Base-by-base conservation (phyloP, 2,329 filamentous ascomycete genomes). In the Alternaria triticimaculans region DNA sequence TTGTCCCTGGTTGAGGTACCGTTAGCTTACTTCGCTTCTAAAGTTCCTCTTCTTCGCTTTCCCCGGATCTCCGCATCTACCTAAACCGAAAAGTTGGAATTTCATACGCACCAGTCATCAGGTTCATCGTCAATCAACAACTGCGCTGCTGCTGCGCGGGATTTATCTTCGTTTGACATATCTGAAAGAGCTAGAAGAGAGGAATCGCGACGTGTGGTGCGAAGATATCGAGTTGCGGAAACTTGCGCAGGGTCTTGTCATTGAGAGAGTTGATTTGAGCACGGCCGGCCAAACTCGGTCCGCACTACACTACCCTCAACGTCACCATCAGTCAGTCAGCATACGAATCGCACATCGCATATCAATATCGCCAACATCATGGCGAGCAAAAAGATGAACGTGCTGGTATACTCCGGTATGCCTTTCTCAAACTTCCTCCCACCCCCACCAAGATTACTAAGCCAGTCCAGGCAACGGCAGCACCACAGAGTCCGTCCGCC, bases 381-480 rank as follows among this genome's bases (percentile, higher is more conserved):
- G 89, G 83, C 88, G 9, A 82, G 86, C 26, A 88, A 88, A 76
- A 90, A 89, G 77, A 87, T 97, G 83, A 98, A 99, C 78, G 90
- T 99, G 60, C 87, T 98, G 69, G 93, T 99, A 56, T 98, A 98
- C 77, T 92, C 93, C 72, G 94, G 93, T 94, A 84, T 76, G 79
- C 28, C 20, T 10, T 23, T 28, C 20, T 23, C 2, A 11, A 12
- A 11, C 10, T 14, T 20, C 10, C 48, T 14, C 26, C 9, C 12
- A 3, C 4, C 3, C 28, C 20, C 6, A 21, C 50, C 8, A 20
- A 55, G 8, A 41, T 33, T 10, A 15, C 15, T 51, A 9, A 18
- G 14, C 1, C 33, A 6, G 55, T 4, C 51, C 74, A 93, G 94
- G 95, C 73, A 88, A 90, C 76, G 96, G 96, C 67, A 93, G 92